Evolutionary conservation across 2,329 filamentous ascomycete genomes (phyloP), one percentile per base, ranked within the genome.

Genomic region (Capronia coronata): DNA sequence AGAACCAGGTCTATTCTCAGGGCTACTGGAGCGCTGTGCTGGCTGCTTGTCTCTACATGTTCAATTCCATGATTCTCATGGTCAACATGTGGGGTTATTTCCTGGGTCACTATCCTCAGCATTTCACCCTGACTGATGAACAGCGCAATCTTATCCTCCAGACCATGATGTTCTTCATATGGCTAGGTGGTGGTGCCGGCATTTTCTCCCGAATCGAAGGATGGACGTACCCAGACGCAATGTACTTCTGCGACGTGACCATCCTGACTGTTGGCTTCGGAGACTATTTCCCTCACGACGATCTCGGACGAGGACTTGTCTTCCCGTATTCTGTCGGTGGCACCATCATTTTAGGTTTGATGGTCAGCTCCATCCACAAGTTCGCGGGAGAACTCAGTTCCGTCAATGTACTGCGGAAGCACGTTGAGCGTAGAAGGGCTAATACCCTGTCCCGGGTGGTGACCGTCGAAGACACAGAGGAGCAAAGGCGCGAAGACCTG

Each of bases 71-170:
- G 39, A 75, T 94, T 30, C 81, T 95, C 67, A 77, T 84, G 57
- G 67, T 87, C 48, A 95, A 91, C 18, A 87, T 91, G 69, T 75
- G 83, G 48, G 88, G 88, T 7, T 90, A 89, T 40, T 78, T 80
- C 49, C 69, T 83, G 0, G 82, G 82, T 0, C 84, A 87, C 58
- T 95, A 94, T 61, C 76, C 77, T 5, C 84, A 87, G 59, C 83
- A 88, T 61, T 95, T 95, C 59, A 72, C 76, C 2, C 74, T 95
- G 19, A 90, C 85, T 0, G 79, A 83, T 46, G 84, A 84, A 53
- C 90, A 96, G 66, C 79, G 90, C 8, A 95, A 87, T 0, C 71
- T 96, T 18, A 95, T 96, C 74, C 69, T 95, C 22, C 90, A 96
- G 67, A 94, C 88, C 1, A 94, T 94, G 67, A 72, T 86, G 48